Evolutionary conservation across 768 basidiomycete genomes (phyloP), one percentile per base, ranked within the genome.

Genomic region (Pulveroboletus sp.): DNA sequence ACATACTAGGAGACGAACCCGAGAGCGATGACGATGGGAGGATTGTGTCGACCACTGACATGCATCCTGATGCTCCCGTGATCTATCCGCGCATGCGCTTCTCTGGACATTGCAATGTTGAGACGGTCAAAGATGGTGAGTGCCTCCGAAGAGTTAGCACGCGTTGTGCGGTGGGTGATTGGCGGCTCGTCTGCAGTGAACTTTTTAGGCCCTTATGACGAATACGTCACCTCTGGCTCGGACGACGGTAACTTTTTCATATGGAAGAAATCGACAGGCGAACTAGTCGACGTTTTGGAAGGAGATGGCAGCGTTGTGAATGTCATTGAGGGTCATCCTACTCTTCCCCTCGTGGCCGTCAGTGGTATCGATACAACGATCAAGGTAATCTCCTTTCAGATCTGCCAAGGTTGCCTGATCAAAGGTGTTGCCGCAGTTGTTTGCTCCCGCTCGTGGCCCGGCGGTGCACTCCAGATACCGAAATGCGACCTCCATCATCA

Each of bases 191-290:
- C 49, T 50, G 1, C 51, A 92, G 91, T 91, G 33, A 93, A 90
- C 64, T 93, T 90, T 63, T 69, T 93, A 35, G 92, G 92, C 0
- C 82, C 85, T 6, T 68, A 69, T 38, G 86, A 91, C 46, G 86
- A 93, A 66, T 88, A 76, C 50, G 78, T 94, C 18, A 74, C 80
- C 11, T 91, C 89, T 21, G 92, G 92, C 7, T 90, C 86, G 5
- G 92, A 95, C 59, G 90, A 93, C 55, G 88, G 88, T 1, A 83
- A 89, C 62, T 84, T 87, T 66, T 95, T 95, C 64, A 73, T 93
- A 13, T 95, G 92, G 92, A 73, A 80, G 52, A 93, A 93, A 61
- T 65, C 69, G 15, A 76, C 76, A 14, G 84, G 82, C 0, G 66
- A 66, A 11, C 66, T 93, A 9, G 79, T 81, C 47, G 88, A 86